Evolutionary conservation across 2,329 filamentous ascomycete species (phyloP).

Genomic region (Colletotrichum shisoi): DNA sequence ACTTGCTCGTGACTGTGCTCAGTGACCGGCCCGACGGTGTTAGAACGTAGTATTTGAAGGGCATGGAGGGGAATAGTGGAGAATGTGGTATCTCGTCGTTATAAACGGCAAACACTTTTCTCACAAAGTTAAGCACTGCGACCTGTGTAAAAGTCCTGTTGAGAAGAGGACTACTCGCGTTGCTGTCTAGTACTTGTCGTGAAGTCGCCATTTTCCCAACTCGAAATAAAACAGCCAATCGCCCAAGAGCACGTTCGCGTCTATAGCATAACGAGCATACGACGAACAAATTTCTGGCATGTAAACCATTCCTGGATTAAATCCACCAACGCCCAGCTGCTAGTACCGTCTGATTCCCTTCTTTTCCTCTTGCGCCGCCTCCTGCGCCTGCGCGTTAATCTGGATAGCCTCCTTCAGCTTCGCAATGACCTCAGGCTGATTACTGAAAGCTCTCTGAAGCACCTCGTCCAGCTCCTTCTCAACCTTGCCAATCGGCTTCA

Average conservation of each 20-base stretch:
- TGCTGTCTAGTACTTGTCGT: not conserved
- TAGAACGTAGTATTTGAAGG: no score
- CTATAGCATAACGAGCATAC: not conserved
- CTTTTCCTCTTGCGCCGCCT: constrained; percentile 52
- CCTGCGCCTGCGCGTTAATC: constrained; percentile 63
- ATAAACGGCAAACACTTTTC: not conserved
- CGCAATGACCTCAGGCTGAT: constrained; percentile 65
- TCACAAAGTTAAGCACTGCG: not conserved
- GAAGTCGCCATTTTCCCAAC: not conserved
- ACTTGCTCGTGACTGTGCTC: no score
- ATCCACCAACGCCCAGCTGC: not conserved
- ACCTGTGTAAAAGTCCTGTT: no score
- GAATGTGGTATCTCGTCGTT: not conserved
- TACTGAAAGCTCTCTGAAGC: constrained; percentile 66
- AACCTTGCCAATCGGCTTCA: constrained; percentile 60
- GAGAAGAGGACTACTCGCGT: not conserved
- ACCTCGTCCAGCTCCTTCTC: constrained; percentile 65
- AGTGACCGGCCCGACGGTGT: no score
- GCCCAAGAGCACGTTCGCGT: not conserved
- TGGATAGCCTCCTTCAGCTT: constrained; percentile 69
- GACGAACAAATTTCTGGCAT: not conserved
- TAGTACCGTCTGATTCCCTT: constrained; percentile 42
- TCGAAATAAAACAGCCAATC: not conserved
- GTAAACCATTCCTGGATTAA: not conserved
- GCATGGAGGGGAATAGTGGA: not conserved